Base-by-base conservation (phyloP, 1,284 basidiomycete genomes). In the Rhodotorula sp. region DNA sequence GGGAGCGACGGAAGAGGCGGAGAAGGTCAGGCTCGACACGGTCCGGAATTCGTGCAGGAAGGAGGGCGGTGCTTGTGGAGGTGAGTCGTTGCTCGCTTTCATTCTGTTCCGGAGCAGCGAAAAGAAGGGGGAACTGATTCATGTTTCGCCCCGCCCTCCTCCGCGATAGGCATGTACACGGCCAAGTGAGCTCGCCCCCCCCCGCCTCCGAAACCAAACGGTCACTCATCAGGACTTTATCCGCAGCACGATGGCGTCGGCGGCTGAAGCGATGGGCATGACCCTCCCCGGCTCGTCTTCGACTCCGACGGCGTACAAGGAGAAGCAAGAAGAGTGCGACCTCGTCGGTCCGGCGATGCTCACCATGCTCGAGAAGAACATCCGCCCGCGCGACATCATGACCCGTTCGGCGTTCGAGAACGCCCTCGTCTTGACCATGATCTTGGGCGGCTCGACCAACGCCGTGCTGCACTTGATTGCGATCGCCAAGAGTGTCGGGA, bases 331-430 rank as follows among this genome's bases (percentile, higher is more conserved):
- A 76, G 93, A 96, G 81, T 95, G 93, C 78, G 85, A 91, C 79
- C 87, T 86, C 71, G 92, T 92, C 52, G 94, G 91, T 4, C 87
- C 85, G 71, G 91, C 90, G 78, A 86, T 97, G 80, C 92, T 89
- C 80, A 87, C 87, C 73, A 84, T 97, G 64, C 87, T 97, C 63
- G 91, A 90, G 78, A 83, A 89, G 66, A 92, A 97, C 80, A 84
- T 96, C 78, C 96, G 95, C 81, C 94, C 94, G 39, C 88, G 91
- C 63, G 91, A 98, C 80, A 97, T 98, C 82, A 97, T 98, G 93
- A 97, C 94, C 29, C 88, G 90, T 43, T 86, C 89, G 26, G 94
- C 95, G 5, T 97, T 98, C 79, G 95, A 98, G 84, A 97, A 97
- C 82, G 95, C 95, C 26, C 93, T 98, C 87, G 73, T 77, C 39